phyloP scores from a whole-genome alignment of 768 basidiomycete species.

The Gloeophyllum trabeum region DNA sequence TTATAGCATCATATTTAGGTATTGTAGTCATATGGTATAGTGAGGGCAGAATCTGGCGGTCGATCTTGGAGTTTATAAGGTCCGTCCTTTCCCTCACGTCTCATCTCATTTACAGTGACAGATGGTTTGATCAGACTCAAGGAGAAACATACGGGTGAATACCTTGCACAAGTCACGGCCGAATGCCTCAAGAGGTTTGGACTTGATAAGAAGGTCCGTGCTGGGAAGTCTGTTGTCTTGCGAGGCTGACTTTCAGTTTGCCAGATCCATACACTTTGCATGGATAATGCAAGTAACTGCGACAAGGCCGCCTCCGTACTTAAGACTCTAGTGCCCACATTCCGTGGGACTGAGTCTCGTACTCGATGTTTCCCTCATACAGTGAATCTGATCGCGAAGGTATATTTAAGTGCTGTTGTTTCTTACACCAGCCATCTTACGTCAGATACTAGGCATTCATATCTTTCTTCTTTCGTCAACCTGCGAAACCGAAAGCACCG shows the following conservation, averaged over 20 bases:
- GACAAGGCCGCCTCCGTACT: neutral
- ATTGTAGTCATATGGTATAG: neutral
- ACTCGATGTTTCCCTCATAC: neutral
- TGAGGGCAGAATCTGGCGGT: neutral
- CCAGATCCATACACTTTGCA: neutral
- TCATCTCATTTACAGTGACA: neutral
- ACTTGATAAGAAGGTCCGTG: neutral
- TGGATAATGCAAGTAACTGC: neutral
- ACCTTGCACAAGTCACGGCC: neutral
- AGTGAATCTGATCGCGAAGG: neutral
- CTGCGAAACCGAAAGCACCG: neutral
- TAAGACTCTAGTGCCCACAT: neutral
- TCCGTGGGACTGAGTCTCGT: neutral
- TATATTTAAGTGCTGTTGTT: neutral
- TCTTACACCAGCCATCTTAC: neutral
- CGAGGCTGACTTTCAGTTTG: neutral
- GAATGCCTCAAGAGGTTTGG: neutral
- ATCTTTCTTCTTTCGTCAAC: neutral
- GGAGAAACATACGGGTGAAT: neutral
- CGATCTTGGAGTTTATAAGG: neutral
- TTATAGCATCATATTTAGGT: neutral
- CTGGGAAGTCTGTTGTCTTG: neutral
- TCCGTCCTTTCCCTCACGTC: neutral
- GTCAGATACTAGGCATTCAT: neutral
- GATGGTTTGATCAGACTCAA: neutral